Conservation (phyloP, 2,329 filamentous ascomycete species). For the Sporothrix variecibatus region DNA sequence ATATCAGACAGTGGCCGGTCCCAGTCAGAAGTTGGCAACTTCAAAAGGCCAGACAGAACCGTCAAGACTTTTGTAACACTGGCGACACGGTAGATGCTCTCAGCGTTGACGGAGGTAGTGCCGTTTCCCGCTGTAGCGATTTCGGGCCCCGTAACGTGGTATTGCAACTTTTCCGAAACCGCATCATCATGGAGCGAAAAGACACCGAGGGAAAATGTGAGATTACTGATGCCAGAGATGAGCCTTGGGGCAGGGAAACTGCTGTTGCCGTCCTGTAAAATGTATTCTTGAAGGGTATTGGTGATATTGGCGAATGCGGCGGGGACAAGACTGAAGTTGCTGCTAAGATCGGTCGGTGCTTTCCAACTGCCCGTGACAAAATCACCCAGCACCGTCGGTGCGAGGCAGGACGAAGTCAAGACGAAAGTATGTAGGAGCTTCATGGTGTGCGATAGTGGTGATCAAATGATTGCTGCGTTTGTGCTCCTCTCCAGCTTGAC, state of each 20-base stretch:
- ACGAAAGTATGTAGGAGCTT: background rate
- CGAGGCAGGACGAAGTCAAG: background rate
- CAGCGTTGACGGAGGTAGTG: conserved; percentile 34
- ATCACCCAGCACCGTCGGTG: background rate
- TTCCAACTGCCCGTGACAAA: conserved; percentile 20
- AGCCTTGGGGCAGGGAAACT: background rate
- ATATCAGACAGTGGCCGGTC: conserved; percentile 21
- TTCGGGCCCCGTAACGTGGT: conserved; percentile 44
- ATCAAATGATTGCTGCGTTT: background rate
- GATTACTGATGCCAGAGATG: conserved; percentile 12
- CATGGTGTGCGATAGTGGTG: background rate
- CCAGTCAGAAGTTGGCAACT: conserved; percentile 16
- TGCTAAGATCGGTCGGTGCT: conserved; percentile 10
- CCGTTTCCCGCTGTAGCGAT: conserved; percentile 34
- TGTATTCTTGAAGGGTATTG: background rate
- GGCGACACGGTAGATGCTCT: conserved; percentile 43
- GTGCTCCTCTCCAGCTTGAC: background rate
- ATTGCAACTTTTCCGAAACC: conserved; percentile 36
- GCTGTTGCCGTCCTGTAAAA: background rate
- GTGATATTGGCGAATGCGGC: conserved; percentile 19
- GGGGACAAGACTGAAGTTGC: conserved; percentile 2
- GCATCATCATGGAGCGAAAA: conserved; percentile 23
- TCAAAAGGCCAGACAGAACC: conserved; percentile 37
- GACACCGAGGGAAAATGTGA: conserved; percentile 25
- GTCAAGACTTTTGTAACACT: conserved; percentile 43